Evolutionary conservation across 1,139 yeast genomes (phyloP), one percentile per base, ranked within the genome.

Genomic region (Magnusiomyces clavatus): DNA sequence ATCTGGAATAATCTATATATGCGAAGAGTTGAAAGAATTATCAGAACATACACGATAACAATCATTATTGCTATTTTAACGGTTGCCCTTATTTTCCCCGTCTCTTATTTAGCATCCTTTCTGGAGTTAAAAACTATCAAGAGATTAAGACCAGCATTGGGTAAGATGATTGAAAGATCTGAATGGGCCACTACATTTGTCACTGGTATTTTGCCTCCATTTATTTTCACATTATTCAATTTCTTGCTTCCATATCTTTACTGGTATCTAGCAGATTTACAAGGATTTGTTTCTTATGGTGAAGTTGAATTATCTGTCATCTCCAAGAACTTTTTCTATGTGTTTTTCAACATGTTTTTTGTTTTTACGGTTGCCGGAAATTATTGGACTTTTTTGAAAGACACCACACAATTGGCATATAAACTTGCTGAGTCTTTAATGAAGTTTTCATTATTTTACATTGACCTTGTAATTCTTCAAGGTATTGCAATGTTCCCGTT

Each of bases 401-500:
- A 86, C 64, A 85, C 89, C 4, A 80, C 95, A 3, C 81, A 82
- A 64, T 81, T 87, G 55, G 95, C 96, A 0, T 82, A 81, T 61
- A 81, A 83, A 57, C 71, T 87, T 54, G 95, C 96, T 0, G 76
- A 79, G 38, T 83, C 92, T 1, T 70, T 87, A 58, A 76, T 82
- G 59, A 78, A 81, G 47, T 74, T 86, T 51, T 83, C 95, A 6
- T 71, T 84, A 52, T 88, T 87, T 65, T 87, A 88, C 67, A 89
- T 85, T 49, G 94, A 87, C 65, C 75, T 87, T 66, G 86, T 87
- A 51, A 75, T 87, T 31, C 74, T 87, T 43, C 96, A 87, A 66
- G 96, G 95, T 0, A 68, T 87, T 42, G 95, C 92, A 1, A 83
- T 88, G 77, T 83, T 84, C 63, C 96, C 96, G 1, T 81, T 86